These are phyloP conservation scores for Helichrysum umbraculigerum DNA, from an alignment of 129 eudicot species.

Conservation along the genomic window DNA sequence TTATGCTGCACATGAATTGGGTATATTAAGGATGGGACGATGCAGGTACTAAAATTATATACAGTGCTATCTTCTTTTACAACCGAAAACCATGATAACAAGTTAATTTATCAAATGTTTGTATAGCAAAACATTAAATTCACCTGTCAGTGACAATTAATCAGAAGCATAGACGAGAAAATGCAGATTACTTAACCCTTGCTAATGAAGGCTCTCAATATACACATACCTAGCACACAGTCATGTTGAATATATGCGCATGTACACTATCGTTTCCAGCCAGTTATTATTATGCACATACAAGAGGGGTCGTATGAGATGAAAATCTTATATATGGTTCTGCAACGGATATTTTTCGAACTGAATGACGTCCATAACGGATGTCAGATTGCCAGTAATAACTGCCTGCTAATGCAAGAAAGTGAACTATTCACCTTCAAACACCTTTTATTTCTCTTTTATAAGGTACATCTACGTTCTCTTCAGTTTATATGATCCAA, in stretches of 20 bases:
- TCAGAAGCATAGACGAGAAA: background rate
- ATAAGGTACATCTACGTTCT: background rate
- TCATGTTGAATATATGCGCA: background rate
- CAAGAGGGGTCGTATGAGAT: background rate
- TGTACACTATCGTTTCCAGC: background rate
- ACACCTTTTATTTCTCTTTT: background rate
- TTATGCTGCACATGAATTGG: background rate
- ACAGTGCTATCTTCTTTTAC: background rate
- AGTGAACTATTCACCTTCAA: background rate
- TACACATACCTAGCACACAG: background rate
- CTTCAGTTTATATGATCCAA: background rate
- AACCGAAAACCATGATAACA: background rate
- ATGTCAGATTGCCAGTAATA: background rate
- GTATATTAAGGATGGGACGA: background rate
- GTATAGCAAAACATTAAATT: slow-evolving; percentile 6
- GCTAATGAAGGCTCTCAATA: slow-evolving; percentile 3
- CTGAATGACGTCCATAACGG: background rate
- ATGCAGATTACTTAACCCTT: background rate
- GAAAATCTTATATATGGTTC: background rate
- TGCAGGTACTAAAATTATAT: slow-evolving; percentile 1
- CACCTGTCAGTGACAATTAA: slow-evolving; percentile 3
- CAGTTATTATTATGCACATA: background rate
- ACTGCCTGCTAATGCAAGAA: background rate
- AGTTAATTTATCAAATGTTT: background rate
- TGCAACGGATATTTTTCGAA: too few relatives aligned